Evolutionary conservation across 805 yeast genomes (phyloP), one percentile per base, ranked within the genome.

Genomic region (Wickerhamiella brachini): DNA sequence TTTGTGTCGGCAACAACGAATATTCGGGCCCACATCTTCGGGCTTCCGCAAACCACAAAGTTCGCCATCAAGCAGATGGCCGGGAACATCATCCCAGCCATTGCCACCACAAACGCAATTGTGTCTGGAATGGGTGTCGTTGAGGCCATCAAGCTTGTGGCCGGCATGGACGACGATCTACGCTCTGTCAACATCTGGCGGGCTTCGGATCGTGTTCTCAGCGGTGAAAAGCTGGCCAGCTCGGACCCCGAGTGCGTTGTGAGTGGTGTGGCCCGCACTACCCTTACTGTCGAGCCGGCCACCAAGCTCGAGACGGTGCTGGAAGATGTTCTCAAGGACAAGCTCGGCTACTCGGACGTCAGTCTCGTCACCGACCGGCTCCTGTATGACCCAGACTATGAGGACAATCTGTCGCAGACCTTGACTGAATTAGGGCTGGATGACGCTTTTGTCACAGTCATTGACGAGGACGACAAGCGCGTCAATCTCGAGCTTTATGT

Each of bases 21-120:
- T 62, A 74, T 93, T 59, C 81, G 90, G 62, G 96, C 97, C 0
- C 82, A 67, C 65, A 82, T 88, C 59, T 93, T 85, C 65, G 96
- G 95, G 0, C 72, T 93, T 61, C 83, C 83, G 62, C 95, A 85
- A 46, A 84, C 81, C 51, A 68, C 71, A 43, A 78, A 77, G 45
- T 93, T 94, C 62, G 95, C 87, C 54, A 78, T 85, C 54, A 93
- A 93, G 64, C 94, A 70, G 52, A 88, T 90, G 56, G 98, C 98
- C 0, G 99, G 99, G 5, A 93, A 90, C 65, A 93, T 93, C 59
- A 93, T 93, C 42, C 98, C 99, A 0, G 98, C 98, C 0, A 89
- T 94, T 58, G 97, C 98, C 5, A 93, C 98, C 1, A 90, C 97
- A 3, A 93, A 93, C 65, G 97, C 98, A 1, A 82, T 93, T 13